Conservation (phyloP, 2,329 filamentous ascomycete species). For the Diaporthe citrichinensis region DNA sequence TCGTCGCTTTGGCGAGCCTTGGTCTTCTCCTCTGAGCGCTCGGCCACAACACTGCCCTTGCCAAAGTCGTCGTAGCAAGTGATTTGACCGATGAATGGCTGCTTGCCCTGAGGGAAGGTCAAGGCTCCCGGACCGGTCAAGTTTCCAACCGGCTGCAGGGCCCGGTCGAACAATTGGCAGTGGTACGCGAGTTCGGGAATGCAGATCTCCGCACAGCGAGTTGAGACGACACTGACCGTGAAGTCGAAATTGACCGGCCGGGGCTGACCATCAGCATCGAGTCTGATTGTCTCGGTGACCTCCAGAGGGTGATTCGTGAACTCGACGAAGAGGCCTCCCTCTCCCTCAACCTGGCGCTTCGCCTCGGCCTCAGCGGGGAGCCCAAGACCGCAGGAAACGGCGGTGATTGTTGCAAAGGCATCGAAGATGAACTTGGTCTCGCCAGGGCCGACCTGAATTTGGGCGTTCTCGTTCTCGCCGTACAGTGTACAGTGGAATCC, state of each 20-base stretch:
- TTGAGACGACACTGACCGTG: not conserved
- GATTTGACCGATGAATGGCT: conserved; percentile 18
- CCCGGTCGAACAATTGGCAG: conserved; percentile 13
- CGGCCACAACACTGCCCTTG: not conserved
- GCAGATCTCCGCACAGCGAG: conserved; percentile 16
- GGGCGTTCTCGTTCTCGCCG: not conserved
- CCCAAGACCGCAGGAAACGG: not conserved
- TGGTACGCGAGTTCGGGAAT: conserved; percentile 5
- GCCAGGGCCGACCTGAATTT: not conserved
- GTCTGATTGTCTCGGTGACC: conserved; percentile 17
- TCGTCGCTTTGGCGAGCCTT: conserved; percentile 4
- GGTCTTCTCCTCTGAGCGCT: not conserved
- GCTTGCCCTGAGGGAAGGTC: not conserved
- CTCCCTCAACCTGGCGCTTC: conserved; percentile 5
- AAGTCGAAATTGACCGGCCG: conserved; percentile 7
- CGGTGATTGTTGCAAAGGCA: not conserved
- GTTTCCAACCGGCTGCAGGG: not conserved
- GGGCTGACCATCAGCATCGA: conserved; percentile 4
- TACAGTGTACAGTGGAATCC: conserved; percentile 10
- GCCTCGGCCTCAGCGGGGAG: not conserved
- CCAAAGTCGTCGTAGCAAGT: conserved; percentile 20
- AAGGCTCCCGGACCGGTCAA: not conserved
- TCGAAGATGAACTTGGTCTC: conserved; percentile 18
- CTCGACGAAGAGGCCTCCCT: not conserved
- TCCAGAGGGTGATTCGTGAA: conserved; percentile 12